Evolutionary conservation across 805 yeast genomes (phyloP).

Genomic region (Martiniozyma abietophila): DNA sequence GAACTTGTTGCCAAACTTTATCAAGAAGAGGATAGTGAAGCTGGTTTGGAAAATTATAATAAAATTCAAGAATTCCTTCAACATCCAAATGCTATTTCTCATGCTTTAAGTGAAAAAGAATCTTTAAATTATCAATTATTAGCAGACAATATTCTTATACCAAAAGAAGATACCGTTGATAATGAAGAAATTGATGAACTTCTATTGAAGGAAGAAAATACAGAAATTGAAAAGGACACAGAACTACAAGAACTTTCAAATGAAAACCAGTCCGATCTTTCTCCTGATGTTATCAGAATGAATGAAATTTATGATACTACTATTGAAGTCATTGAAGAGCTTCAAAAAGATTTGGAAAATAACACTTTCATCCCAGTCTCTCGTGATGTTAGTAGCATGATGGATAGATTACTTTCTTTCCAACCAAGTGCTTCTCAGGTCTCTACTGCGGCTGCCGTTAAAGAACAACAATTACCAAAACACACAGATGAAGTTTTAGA

Average conservation of each 20-base stretch:
- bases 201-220: no score
- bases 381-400: conserved; percentile 11
- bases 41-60: conserved; percentile 13
- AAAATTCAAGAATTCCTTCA: conserved; percentile 15
- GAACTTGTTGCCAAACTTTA: conserved; percentile 7
- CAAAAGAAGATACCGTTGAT: conserved; percentile 1
- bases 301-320: conserved; percentile 24
- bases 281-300: conserved; percentile 16
- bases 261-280: conserved; percentile 19
- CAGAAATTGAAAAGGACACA: conserved; percentile 3
- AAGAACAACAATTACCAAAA: conserved; percentile 47
- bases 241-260: conserved; percentile 10
- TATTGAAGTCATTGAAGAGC: conserved; percentile 22
- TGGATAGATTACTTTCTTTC: conserved; percentile 26
- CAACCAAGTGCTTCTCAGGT: conserved; percentile 60
- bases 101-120: conserved; percentile 17
- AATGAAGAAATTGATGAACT: background rate
- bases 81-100: conserved; percentile 15
- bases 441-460: conserved; percentile 42
- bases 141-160: conserved; percentile 6
- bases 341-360: conserved; percentile 21
- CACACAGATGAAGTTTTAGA: conserved; percentile 62
- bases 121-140: conserved; percentile 18
- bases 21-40: conserved; percentile 11
- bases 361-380: conserved; percentile 18